Percentiles rank a stretch among this genome's conserved stretches.
Evolutionary conservation across 1,139 yeast species (phyloP).

Genomic region (Saccharomyces hybrid): DNA sequence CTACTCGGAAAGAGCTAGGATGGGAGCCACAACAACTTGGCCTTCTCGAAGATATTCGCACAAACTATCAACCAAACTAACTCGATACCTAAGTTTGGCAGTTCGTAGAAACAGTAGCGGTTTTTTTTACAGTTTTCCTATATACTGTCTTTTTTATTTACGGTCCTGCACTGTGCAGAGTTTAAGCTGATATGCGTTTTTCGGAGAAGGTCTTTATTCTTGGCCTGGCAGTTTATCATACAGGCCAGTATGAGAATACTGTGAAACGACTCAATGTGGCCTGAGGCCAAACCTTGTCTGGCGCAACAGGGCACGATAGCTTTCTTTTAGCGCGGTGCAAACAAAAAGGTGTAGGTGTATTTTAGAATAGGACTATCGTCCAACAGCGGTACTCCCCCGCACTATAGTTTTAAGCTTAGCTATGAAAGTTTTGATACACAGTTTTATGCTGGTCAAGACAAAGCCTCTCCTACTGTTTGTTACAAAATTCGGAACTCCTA

Average conservation of each 20-base stretch:
- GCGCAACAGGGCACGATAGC: background rate
- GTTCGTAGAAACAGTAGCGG: background rate
- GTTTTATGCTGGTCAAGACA: background rate
- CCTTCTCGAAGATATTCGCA: conserved; percentile 20
- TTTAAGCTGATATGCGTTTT: background rate
- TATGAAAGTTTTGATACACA: background rate
- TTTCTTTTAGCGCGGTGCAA: background rate
- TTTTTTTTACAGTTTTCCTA: background rate
- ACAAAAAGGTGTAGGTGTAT: background rate
- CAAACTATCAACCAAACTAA: background rate
- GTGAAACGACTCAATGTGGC: background rate
- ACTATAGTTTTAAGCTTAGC: background rate
- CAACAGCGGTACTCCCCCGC: background rate
- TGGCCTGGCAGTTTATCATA: background rate
- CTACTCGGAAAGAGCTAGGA: conserved; percentile 16
- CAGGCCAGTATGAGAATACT: background rate
- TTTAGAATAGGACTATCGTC: background rate
- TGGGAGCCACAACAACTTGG: conserved; percentile 22
- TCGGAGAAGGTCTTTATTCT: background rate
- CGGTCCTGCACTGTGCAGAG: background rate
- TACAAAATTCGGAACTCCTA: background rate
- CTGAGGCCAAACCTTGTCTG: background rate
- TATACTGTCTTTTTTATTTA: background rate
- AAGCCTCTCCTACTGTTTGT: background rate
- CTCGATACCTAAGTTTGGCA: background rate